phyloP scores from a whole-genome alignment of 441 rosid genomes.

The Arabidopsis lyrata region DNA sequence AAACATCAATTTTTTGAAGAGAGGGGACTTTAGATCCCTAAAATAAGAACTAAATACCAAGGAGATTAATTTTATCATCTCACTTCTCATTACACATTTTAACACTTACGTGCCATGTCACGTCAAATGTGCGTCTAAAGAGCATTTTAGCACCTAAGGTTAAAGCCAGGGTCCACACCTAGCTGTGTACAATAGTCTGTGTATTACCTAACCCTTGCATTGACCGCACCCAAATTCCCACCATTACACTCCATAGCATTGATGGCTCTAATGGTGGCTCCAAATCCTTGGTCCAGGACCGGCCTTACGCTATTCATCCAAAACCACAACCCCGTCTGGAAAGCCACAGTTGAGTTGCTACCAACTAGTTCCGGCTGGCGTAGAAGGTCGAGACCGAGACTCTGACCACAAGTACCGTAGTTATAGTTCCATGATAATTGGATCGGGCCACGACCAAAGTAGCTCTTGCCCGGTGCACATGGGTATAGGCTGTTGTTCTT shows the following conservation, averaged over 20 bases:
- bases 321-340: constrained; percentile 64
- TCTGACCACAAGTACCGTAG: constrained; percentile 42
- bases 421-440: constrained; percentile 78
- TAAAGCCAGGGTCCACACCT: constrained; percentile 66
- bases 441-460: constrained; percentile 69
- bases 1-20: no score
- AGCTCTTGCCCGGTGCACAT: constrained; percentile 57
- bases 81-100: not conserved
- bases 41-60: not conserved
- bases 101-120: not conserved
- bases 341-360: constrained; percentile 53
- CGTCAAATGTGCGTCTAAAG: constrained; percentile 19
- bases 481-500: constrained; percentile 57
- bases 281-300: constrained; percentile 61
- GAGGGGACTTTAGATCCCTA: constrained; percentile 13
- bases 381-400: constrained; percentile 53
- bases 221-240: constrained; percentile 46
- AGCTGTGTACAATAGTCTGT: constrained; percentile 58
- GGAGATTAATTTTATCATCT: not conserved
- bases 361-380: constrained; percentile 61
- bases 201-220: constrained; percentile 54
- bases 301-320: constrained; percentile 61
- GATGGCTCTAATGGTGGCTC: constrained; percentile 64
- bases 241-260: constrained; percentile 66
- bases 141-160: constrained; percentile 45